A percentile compares a stretch with the other conserved stretches of the same genome.
Conservation (phyloP, 2,329 filamentous ascomycete genomes). For the Leptographium flavum region DNA sequence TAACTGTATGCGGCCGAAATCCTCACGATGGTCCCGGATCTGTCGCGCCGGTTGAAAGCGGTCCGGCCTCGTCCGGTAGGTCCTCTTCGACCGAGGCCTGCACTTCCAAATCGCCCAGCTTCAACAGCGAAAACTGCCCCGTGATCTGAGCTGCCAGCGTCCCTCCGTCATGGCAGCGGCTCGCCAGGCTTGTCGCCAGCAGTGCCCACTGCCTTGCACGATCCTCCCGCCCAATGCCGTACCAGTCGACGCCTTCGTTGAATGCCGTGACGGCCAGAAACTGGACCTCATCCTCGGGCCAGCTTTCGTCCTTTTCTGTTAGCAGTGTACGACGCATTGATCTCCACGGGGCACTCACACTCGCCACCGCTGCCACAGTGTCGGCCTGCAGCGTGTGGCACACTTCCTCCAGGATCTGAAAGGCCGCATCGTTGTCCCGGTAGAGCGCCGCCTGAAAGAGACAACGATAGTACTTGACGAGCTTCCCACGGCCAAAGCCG, state of each 20-base stretch:
- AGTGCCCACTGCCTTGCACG: constrained; percentile 46
- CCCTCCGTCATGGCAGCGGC: constrained; percentile 40
- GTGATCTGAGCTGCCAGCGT: constrained; percentile 28
- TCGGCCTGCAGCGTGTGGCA: constrained; percentile 33
- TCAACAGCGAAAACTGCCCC: constrained; percentile 28
- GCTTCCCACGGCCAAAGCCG: constrained; percentile 38
- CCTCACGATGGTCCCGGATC: not conserved
- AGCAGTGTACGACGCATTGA: no score
- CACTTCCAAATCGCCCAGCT: constrained; percentile 12
- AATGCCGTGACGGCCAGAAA: constrained; percentile 60
- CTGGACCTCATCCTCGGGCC: constrained; percentile 55
- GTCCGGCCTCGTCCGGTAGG: not conserved
- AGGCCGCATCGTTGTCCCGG: constrained; percentile 37
- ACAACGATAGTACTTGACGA: constrained; percentile 67
- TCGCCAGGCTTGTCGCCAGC: constrained; percentile 47
- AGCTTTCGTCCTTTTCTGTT: constrained; percentile 30
- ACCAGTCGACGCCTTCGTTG: constrained; percentile 58
- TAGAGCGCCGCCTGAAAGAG: constrained; percentile 55
- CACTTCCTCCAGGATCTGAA: constrained; percentile 51
- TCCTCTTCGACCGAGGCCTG: constrained; percentile 5
- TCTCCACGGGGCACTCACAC: no score
- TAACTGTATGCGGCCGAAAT: no score
- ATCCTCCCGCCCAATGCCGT: constrained; percentile 37
- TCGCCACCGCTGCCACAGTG: not conserved
- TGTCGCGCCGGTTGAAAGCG: no score